Evolutionary conservation across 2,329 filamentous ascomycete species (phyloP), one percentile per base, ranked within the genome.

Genomic region (Colletotrichum acutatum): DNA sequence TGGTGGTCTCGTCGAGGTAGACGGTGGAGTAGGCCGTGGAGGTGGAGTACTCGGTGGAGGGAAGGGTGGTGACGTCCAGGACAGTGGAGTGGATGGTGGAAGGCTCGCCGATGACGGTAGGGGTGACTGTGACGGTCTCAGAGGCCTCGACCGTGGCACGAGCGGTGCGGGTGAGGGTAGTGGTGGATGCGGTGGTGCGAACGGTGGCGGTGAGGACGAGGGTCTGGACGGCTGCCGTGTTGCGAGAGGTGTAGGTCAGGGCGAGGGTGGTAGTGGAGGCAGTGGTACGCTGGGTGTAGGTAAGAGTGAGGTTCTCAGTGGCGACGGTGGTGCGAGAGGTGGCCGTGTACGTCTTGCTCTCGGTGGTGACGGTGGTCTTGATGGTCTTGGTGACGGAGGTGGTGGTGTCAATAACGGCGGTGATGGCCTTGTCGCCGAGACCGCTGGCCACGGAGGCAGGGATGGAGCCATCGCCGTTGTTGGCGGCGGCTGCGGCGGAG

Each of bases 361-460:
- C 61, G 1, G 61, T 64, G 22, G 61, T 24, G n/a, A 64, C 61
- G n/a, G 61, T 64, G 5, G 61, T 64, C 22, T 53, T 64, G 46
- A 64, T 9, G 6, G 61, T 64, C 46, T 64, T 64, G 4, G 61
- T 64, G 9, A 64, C 61, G 2, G 22, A 28, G 16, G 64, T 64
- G n/a, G 65, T 75, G 71, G 22, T 78, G 81, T 4, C 82, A 79
- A 3, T 54, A 30, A 53, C 22, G 12, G 61, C 61, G n/a, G 61
- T 64, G 22, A 54, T 26, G 14, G 53, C 59, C 11, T 28, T 34
- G 11, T 62, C 49, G 37, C 49, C 24, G 26, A 62, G 59, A n/a
- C 26, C 60, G 46, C 60, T 53, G 14, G 60, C 19, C 11, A 63
- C 60, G 19, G 60, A 52, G 6, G 60, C 46, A 3, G 60, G 60